Conservation (phyloP, 1,139 yeast genomes). For the Candida sp. region DNA sequence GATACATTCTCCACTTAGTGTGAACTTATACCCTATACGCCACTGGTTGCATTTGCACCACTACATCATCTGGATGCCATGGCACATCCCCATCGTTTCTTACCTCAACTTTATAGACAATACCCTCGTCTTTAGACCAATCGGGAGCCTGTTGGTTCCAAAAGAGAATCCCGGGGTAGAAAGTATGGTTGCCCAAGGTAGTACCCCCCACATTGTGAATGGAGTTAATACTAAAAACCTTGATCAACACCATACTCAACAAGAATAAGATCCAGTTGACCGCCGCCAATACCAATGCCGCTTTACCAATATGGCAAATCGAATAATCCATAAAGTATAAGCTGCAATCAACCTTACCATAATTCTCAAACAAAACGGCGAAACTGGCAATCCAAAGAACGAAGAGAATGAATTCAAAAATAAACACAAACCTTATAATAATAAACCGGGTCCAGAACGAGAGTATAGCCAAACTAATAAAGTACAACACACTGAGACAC, state of each 20-base stretch:
- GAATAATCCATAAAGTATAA: not conserved
- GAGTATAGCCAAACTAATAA: conserved; percentile 3
- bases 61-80: too few species aligned
- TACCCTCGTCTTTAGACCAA: not conserved
- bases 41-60: not conserved
- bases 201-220: conserved; percentile 4
- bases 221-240: conserved; percentile 21
- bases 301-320: conserved; percentile 22
- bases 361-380: conserved; percentile 21
- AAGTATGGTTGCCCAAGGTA: not conserved
- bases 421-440: conserved; percentile 13
- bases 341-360: conserved; percentile 19
- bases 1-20: too few species aligned
- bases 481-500: conserved; percentile 3
- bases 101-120: not conserved
- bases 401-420: conserved; percentile 20
- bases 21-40: not conserved
- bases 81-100: not conserved
- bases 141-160: not conserved
- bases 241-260: conserved; percentile 17
- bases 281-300: conserved; percentile 26
- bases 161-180: conserved; percentile 4
- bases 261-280: conserved; percentile 25
- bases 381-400: conserved; percentile 21
- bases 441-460: conserved; percentile 6